Base-by-base conservation (phyloP, 495 filamentous ascomycete species). In the Aspergillus ellipticus region DNA sequence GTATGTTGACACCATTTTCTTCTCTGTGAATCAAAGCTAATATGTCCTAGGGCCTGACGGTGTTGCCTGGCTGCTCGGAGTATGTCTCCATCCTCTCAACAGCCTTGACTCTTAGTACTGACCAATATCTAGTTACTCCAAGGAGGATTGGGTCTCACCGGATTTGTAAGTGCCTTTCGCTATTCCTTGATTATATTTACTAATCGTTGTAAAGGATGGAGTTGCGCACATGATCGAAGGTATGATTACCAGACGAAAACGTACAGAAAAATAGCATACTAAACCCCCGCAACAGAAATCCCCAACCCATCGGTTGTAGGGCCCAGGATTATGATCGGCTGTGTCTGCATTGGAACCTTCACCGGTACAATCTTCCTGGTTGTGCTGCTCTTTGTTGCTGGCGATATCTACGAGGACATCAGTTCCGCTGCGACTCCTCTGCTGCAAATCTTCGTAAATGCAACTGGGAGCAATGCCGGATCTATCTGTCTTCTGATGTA, bases 321-420 rank as follows among this genome's bases (percentile, higher is more conserved):
- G 3, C 88, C 88, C 16, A 83, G 81, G 55, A 87, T 89, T 51
- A 89, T 91, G 86, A 78, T 91, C 43, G 78, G 75, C 26, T 87
- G 83, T 55, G 88, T 91, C 22, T 73, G 66, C 6, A 90, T 90
- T 37, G 88, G 88, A 11, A 79, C 81, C 33, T 71, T 81, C 22
- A 89, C 87, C 10, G 88, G 88, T 11, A 78, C 85, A 24, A 74
- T 88, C 53, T 91, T 90, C 68, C 73, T 90, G 45, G 66, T 83
- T 13, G 79, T 83, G 17, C 71, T 89, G 4, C 75, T 89, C 6
- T 86, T 89, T 51, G 85, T 87, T 22, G 74, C 80, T 6, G 82
- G 82, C 6, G 68, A 80, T 47, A 74, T 85, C 26, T 56, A 83
- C n/a, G 60, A 74, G 3, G 83, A 88, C 21, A 89, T 90, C 57